phyloP scores from a whole-genome alignment of 1,139 yeast species.

The Casaregolazyma lundiana region DNA sequence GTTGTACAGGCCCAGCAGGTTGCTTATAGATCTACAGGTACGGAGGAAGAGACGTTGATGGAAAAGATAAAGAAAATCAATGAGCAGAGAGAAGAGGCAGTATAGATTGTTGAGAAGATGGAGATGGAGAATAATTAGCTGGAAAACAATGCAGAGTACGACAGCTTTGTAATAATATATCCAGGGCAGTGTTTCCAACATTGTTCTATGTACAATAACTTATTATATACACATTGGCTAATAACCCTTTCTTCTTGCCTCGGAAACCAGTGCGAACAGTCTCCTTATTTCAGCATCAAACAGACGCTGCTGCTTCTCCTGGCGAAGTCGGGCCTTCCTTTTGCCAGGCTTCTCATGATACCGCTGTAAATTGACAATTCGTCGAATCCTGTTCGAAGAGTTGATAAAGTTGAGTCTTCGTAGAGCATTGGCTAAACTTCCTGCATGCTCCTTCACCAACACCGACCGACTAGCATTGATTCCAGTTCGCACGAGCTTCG shows the following conservation, averaged over 20 bases:
- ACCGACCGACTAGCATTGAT: constrained; percentile 33
- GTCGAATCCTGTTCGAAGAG: constrained; percentile 27
- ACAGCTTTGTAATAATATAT: background rate
- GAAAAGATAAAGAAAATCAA: constrained; percentile 26
- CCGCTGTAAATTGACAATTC: constrained; percentile 28
- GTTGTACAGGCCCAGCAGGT: constrained; percentile 21
- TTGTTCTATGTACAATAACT: background rate
- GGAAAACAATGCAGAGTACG: background rate
- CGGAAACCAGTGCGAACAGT: constrained; percentile 33
- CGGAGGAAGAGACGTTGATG: constrained; percentile 17
- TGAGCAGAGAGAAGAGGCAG: constrained; percentile 6
- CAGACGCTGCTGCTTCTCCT: constrained; percentile 32
- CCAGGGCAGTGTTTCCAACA: background rate
- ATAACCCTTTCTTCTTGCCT: constrained; percentile 36
- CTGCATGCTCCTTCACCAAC: constrained; percentile 22
- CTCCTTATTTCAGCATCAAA: constrained; percentile 34
- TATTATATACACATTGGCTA: constrained; percentile 16
- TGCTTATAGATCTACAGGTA: constrained; percentile 3
- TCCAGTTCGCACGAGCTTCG: constrained; percentile 32
- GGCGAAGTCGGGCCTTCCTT: constrained; percentile 28
- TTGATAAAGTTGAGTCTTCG: constrained; percentile 29
- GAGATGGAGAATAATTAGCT: no score
- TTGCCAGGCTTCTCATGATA: constrained; percentile 36
- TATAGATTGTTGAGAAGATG: background rate
- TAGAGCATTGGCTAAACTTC: constrained; percentile 26